phyloP scores from a whole-genome alignment of 169 alveolate genomes.

The Eimeria maxima region DNA sequence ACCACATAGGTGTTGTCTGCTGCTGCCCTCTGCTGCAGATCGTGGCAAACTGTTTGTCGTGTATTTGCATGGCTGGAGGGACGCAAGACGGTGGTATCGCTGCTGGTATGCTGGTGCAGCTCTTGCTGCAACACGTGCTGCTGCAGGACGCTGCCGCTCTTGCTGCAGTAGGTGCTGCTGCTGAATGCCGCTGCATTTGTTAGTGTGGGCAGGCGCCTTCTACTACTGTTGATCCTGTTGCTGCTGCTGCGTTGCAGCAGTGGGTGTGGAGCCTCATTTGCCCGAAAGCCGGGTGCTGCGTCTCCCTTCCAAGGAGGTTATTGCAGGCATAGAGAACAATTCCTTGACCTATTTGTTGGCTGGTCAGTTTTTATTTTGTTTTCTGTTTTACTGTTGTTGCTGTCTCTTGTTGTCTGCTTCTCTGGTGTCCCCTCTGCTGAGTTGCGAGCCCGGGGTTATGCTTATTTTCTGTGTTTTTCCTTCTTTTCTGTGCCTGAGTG shows the following conservation, averaged over 20 bases:
- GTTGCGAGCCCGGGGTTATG: too few relatives aligned
- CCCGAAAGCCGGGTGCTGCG: conserved; percentile 64
- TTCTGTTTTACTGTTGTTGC: not conserved
- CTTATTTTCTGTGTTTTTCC: too few relatives aligned
- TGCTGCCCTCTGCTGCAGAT: conserved; percentile 28
- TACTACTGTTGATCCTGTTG: not conserved
- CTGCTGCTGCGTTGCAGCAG: conserved; percentile 5
- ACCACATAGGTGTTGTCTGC: not conserved
- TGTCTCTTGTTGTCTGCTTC: too few relatives aligned
- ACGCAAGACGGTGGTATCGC: not conserved
- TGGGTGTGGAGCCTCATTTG: conserved; percentile 30
- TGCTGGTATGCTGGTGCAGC: conserved; percentile 24
- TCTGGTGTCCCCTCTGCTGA: too few relatives aligned
- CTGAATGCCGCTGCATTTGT: not conserved
- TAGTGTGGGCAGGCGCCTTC: not conserved
- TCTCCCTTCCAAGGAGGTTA: conserved; percentile 12
- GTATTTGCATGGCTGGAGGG: conserved; percentile 51
- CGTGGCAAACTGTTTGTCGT: not conserved
- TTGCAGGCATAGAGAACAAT: conserved; percentile 37
- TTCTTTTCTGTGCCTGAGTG: too few relatives aligned
- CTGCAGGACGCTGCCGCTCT: not conserved
- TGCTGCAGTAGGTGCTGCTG: not conserved
- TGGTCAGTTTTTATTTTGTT: not conserved
- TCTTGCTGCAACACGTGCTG: too few relatives aligned
- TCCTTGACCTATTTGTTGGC: conserved; percentile 28